phyloP scores from a whole-genome alignment of 2,329 filamentous ascomycete genomes.

The Stagonosporopsis chrysanthemi region DNA sequence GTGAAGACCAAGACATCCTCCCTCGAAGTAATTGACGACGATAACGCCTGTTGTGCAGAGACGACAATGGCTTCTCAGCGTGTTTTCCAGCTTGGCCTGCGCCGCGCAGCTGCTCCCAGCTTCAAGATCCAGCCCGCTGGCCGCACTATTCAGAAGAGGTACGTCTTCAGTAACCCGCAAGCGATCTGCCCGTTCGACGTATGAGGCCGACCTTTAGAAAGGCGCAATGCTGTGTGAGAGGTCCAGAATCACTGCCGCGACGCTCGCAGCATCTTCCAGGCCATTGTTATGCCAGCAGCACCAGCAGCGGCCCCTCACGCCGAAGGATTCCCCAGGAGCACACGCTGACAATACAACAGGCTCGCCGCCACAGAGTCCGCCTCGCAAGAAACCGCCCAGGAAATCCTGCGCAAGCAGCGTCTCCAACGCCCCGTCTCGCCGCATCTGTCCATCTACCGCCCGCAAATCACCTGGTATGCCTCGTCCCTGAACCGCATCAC shows the following conservation, averaged over 20 bases:
- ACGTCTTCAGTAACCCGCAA: slow-evolving; percentile 30
- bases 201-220: background rate
- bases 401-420: slow-evolving; percentile 83
- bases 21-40: slow-evolving; percentile 34
- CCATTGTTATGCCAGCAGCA: background rate
- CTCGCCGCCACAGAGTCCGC: slow-evolving; percentile 66
- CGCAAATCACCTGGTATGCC: slow-evolving; percentile 84
- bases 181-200: background rate
- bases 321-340: background rate
- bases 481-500: slow-evolving; percentile 83
- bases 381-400: slow-evolving; percentile 60
- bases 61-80: slow-evolving; percentile 55
- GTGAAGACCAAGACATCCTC: slow-evolving; percentile 28
- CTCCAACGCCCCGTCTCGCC: slow-evolving; percentile 81
- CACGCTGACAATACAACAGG: slow-evolving; percentile 33
- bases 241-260: background rate
- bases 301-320: background rate
- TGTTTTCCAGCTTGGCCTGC: slow-evolving; percentile 55
- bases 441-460: slow-evolving; percentile 85
- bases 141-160: slow-evolving; percentile 59
- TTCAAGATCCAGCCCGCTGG: slow-evolving; percentile 51
- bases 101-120: slow-evolving; percentile 51
- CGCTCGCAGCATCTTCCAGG: too few relatives aligned
- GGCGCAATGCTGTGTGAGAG: background rate
- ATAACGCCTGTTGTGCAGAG: slow-evolving; percentile 10